Percentiles rank a stretch among this genome's conserved stretches.
phyloP scores from a whole-genome alignment of 2,329 filamentous ascomycete species.

The Sporothrix brasiliensis region DNA sequence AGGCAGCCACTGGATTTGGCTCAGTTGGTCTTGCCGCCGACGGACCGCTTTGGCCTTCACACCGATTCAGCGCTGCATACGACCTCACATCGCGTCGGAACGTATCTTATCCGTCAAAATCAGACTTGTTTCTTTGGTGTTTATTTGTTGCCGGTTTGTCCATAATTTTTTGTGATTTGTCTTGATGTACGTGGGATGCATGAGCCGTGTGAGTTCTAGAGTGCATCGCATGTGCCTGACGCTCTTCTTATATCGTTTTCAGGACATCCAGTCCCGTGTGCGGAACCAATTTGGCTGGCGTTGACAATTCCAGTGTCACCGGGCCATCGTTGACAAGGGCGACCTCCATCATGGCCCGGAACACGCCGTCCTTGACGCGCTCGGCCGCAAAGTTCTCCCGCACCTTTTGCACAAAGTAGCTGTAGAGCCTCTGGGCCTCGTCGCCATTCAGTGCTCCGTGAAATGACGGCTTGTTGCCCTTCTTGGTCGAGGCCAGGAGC shows the following conservation, averaged over 20 bases:
- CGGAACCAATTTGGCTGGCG: not conserved
- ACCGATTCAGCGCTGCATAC: not conserved
- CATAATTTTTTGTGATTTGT: not conserved
- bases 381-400: conserved; percentile 70
- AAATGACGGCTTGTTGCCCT: conserved; percentile 94
- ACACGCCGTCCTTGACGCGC: conserved; percentile 89
- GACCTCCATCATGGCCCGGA: conserved; percentile 99
- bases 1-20: not conserved
- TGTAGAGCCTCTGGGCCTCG: conserved; percentile 79
- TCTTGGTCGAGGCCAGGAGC: conserved; percentile 87
- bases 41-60: conserved; percentile 16
- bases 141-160: not conserved
- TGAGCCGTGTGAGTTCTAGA: not conserved
- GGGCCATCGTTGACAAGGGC: conserved; percentile 84
- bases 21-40: not conserved
- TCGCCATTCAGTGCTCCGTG: conserved; percentile 80
- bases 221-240: too few species aligned
- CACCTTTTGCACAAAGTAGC: conserved; percentile 78
- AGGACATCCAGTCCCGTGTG: not conserved
- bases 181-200: not conserved
- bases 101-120: too few species aligned
- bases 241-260: not conserved
- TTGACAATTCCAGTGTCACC: conserved; percentile 45
- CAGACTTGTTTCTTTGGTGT: not conserved
- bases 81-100: not conserved